A percentile compares a stretch with the other conserved stretches of the same genome.
phyloP scores from a whole-genome alignment of 306 rosid genomes.

The Quercus parvula region DNA sequence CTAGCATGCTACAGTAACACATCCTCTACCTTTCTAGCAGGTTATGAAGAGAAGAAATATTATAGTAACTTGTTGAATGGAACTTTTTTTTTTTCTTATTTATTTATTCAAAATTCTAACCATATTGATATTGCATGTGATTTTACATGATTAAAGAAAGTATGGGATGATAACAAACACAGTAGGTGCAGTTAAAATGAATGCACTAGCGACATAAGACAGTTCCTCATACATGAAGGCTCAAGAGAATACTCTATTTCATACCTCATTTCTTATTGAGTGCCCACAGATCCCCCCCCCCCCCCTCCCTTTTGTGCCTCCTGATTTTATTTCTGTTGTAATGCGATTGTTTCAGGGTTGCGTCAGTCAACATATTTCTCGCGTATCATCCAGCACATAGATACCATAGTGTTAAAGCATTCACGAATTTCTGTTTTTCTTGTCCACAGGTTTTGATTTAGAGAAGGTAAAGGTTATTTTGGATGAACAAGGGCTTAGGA shows the following conservation, averaged over 20 bases:
- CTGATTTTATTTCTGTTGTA: neutral
- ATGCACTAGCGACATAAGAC: neutral
- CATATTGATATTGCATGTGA: neutral
- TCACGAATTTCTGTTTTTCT: neutral
- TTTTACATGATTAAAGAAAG: neutral
- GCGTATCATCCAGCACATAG: neutral
- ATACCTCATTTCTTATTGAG: neutral
- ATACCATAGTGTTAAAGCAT: neutral
- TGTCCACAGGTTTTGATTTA: constrained; percentile 74
- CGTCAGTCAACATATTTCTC: neutral
- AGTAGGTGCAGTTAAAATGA: neutral
- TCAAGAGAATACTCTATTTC: neutral
- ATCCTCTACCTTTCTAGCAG: neutral
- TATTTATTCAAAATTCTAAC: neutral
- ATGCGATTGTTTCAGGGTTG: neutral
- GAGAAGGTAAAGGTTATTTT: constrained; percentile 83
- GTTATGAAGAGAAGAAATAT: neutral
- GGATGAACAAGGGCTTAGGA: constrained; percentile 96
- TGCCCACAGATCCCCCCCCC: neutral
- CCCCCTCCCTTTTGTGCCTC: neutral
- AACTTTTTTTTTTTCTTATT: neutral
- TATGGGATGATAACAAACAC: neutral
- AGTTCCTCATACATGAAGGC: neutral
- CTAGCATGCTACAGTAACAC: neutral
- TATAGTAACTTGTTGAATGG: neutral